Conservation (phyloP, 2,329 filamentous ascomycete genomes). For the Microdochium bolleyi region DNA sequence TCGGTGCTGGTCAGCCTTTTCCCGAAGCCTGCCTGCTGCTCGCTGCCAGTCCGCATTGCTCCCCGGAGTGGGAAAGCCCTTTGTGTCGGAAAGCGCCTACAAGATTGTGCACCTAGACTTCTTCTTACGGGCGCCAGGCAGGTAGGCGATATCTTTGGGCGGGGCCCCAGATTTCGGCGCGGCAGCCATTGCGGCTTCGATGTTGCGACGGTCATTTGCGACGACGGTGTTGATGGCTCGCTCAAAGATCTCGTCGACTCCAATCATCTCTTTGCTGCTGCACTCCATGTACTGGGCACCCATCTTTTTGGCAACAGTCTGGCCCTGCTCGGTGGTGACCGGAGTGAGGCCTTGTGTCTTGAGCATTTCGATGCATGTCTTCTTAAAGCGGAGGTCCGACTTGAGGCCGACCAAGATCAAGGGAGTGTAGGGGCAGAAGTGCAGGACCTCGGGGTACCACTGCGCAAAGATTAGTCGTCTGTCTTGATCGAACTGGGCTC, state of each 20-base stretch:
- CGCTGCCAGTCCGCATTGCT: too few relatives aligned
- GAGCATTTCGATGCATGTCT: constrained; percentile 95
- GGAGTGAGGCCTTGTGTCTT: constrained; percentile 96
- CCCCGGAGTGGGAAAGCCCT: neutral
- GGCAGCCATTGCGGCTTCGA: constrained; percentile 38
- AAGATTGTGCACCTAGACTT: constrained; percentile 34
- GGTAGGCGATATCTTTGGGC: constrained; percentile 14
- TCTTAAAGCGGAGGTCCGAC: constrained; percentile 90
- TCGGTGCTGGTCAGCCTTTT: too few relatives aligned
- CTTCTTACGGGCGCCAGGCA: constrained; percentile 51
- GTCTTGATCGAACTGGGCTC: neutral
- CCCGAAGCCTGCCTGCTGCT: too few relatives aligned
- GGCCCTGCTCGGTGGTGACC: constrained; percentile 84
- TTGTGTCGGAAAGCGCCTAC: constrained; percentile 15
- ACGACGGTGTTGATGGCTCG: constrained; percentile 85
- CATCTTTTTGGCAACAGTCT: constrained; percentile 87
- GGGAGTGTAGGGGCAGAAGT: constrained; percentile 97
- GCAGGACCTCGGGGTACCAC: constrained; percentile 99
- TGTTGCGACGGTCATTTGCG: constrained; percentile 63
- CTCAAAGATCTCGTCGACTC: constrained; percentile 95
- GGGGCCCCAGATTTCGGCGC: constrained; percentile 12
- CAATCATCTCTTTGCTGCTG: constrained; percentile 94
- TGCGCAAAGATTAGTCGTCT: constrained; percentile 25
- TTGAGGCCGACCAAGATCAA: constrained; percentile 94
- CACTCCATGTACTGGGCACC: constrained; percentile 94